These are phyloP conservation scores for Hyphodiscus hymeniophilus DNA, from an alignment of 495 filamentous ascomycete species.

Conservation along the genomic window DNA sequence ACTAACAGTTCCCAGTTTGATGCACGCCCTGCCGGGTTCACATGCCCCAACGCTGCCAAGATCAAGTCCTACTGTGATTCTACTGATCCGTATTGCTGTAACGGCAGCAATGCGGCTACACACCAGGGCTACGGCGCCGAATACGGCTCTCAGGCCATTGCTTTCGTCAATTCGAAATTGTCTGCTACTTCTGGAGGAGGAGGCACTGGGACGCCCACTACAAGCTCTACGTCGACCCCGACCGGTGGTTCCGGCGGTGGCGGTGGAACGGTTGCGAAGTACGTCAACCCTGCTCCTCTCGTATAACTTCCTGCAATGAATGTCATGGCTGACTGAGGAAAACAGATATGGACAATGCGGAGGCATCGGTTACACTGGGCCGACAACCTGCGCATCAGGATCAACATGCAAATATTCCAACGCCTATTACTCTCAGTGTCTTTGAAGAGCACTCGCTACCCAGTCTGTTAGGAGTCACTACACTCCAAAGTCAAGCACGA, in stretches of 20 bases:
- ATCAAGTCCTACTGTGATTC: constrained; percentile 56
- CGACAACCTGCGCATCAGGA: constrained; percentile 22
- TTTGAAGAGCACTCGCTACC: background rate
- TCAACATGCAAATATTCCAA: constrained; percentile 20
- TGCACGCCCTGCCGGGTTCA: constrained; percentile 45
- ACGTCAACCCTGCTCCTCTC: too few species aligned
- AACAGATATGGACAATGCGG: background rate
- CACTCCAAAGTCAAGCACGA: too few species aligned
- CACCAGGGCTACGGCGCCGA: constrained; percentile 51
- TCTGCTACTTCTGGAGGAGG: background rate
- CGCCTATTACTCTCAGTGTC: constrained; percentile 29
- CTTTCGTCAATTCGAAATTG: constrained; percentile 45
- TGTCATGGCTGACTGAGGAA: too few species aligned
- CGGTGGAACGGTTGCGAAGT: too few species aligned
- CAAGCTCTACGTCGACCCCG: background rate
- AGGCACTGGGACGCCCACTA: background rate
- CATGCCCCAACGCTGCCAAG: constrained; percentile 42
- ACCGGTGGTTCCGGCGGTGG: too few species aligned
- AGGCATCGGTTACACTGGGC: constrained; percentile 14
- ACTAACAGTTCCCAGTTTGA: too few species aligned
- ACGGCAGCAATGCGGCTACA: constrained; percentile 44
- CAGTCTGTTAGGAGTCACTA: too few species aligned
- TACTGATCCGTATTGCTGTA: constrained; percentile 57
- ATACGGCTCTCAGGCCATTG: constrained; percentile 49
- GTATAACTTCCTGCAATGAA: too few species aligned